Percentiles rank a stretch among this genome's conserved stretches.
These are phyloP conservation scores for Scenedesmus sp. DNA, from an alignment of 163 green algal species.

Conservation along the genomic window DNA sequence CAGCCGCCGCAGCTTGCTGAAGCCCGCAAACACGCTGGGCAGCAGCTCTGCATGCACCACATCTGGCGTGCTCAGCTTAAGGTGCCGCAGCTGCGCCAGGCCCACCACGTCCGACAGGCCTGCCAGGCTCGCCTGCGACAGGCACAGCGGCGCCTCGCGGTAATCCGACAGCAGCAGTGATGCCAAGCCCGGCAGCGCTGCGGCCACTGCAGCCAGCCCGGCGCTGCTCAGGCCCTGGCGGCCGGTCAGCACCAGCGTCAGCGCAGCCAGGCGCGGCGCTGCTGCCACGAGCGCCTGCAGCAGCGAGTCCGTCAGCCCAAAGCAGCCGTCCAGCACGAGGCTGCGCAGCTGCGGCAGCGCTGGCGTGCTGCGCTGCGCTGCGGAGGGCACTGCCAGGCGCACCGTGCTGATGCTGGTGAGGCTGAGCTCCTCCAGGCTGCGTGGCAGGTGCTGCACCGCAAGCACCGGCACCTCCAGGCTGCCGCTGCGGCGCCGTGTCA, in stretches of 20 bases:
- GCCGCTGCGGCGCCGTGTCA: not conserved
- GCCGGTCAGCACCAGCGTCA: conserved; percentile 42
- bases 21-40: conserved; percentile 32
- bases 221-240: conserved; percentile 24
- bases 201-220: not conserved
- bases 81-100: conserved; percentile 32
- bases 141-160: conserved; percentile 38
- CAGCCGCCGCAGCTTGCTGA: conserved; percentile 43
- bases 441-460: conserved; percentile 11
- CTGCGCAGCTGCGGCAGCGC: conserved; percentile 34
- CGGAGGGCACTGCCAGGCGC: conserved; percentile 4
- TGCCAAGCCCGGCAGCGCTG: not conserved
- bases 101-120: conserved; percentile 1
- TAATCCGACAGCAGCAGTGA: conserved; percentile 46
- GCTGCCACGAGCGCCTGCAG: not conserved
- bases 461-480: conserved; percentile 30
- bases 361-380: not conserved
- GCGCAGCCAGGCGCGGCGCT: not conserved
- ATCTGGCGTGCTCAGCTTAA: conserved; percentile 51
- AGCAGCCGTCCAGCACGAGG: conserved; percentile 48
- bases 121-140: conserved; percentile 35
- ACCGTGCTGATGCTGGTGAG: conserved; percentile 47
- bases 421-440: conserved; percentile 31
- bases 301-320: conserved; percentile 41
- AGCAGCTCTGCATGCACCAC: conserved; percentile 52